Base-by-base conservation (phyloP, 192 early-diverging fungal genomes). In the Radiomyces spectabilis region DNA sequence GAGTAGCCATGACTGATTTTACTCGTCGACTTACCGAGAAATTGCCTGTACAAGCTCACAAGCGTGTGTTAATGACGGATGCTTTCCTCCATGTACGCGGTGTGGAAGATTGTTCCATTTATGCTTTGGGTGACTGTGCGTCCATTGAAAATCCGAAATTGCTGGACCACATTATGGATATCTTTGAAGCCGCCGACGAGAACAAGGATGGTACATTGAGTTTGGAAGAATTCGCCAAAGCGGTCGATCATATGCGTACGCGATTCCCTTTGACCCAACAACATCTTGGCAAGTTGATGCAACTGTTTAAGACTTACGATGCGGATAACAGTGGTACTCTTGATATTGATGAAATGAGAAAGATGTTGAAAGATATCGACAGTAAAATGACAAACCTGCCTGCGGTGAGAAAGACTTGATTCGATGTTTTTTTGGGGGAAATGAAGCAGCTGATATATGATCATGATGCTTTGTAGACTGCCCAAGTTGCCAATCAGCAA, bases 41-140 rank as follows among this genome's bases (percentile, higher is more conserved):
- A 35, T 35, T 85, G 6, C 51, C 55, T 12, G 55, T 5, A 1
- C 87, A 87, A 48, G 63, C 68, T 12, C 80, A 88, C 51, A 66
- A 54, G 41, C 72, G 79, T 52, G 85, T 83, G 2, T 59, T 89
- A 13, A 63, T 72, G 26, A 80, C 81, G 0, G 85, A 89, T 59
- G 50, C 46, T 2, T 62, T 59, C 26, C 63, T 89, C 41, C 65
- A 75, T 15, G 57, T 89, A 5, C 61, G 75, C 18, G 87, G 87
- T 19, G 68, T 65, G 4, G 61, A 66, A 0, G 71, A 73, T 52
- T 64, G 62, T 34, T 67, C 73, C 3, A 75, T 85, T 8, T 88
- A 81, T 62, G 83, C 86, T 3, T 63, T 89, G 34, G 87, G 87
- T 10, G 87, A 89, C 59, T 86, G 85, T 59, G 73, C 85, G 6